phyloP scores from a whole-genome alignment of 2,329 filamentous ascomycete genomes.

The Colletotrichum tabaci region DNA sequence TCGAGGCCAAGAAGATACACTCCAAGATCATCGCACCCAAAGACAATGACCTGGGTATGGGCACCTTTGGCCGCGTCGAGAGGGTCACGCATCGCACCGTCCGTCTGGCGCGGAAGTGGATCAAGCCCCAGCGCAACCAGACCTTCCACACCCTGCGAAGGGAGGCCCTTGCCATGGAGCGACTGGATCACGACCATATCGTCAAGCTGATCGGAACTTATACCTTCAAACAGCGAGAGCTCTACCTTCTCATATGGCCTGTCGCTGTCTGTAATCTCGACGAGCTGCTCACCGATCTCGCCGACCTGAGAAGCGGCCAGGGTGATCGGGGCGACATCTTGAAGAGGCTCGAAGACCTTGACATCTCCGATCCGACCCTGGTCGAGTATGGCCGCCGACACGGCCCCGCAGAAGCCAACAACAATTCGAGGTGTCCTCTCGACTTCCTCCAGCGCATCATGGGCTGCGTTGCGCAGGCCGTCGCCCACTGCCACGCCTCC shows the following conservation, averaged over 20 bases:
- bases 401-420: background rate
- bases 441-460: conserved; percentile 59
- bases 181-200: conserved; percentile 63
- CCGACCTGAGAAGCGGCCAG: conserved; percentile 54
- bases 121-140: conserved; percentile 53
- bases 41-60: conserved; percentile 57
- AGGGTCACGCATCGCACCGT: conserved; percentile 59
- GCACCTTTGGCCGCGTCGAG: conserved; percentile 61
- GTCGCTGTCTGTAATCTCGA: conserved; percentile 63
- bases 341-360: conserved; percentile 55
- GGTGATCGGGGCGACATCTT: conserved; percentile 59
- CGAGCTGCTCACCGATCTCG: conserved; percentile 60
- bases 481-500: conserved; percentile 59
- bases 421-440: conserved; percentile 52
- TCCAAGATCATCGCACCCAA: conserved; percentile 45
- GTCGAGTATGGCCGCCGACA: conserved; percentile 49
- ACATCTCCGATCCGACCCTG: conserved; percentile 54
- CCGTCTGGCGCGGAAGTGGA: conserved; percentile 62
- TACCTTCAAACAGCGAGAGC: conserved; percentile 55
- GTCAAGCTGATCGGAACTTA: conserved; percentile 64
- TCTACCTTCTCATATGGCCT: conserved; percentile 64
- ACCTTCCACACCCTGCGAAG: conserved; percentile 59
- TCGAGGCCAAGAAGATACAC: conserved; percentile 50
- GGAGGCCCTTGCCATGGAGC: conserved; percentile 64
- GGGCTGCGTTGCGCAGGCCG: conserved; percentile 61